Percentiles rank a stretch among this genome's conserved stretches.
Evolutionary conservation across 257 asterid species (phyloP).

Genomic region (Jasminum sambac): DNA sequence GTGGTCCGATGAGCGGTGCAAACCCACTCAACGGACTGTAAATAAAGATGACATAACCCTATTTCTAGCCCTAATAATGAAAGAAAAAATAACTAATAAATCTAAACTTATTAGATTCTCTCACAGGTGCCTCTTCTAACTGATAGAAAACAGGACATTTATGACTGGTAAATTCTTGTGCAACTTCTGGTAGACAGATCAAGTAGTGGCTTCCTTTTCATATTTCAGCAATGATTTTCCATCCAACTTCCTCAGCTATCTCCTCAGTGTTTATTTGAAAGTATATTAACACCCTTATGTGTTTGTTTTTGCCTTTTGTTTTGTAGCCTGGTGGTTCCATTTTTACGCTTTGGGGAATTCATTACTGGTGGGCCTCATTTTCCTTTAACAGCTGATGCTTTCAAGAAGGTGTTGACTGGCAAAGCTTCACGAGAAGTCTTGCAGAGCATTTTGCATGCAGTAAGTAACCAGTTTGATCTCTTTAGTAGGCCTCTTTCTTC

Average conservation of each 20-base stretch:
- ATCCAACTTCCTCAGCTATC: neutral
- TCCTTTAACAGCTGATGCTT: conserved; percentile 79
- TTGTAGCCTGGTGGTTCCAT: conserved; percentile 75
- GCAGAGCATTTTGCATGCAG: conserved; percentile 81
- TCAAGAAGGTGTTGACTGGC: conserved; percentile 91
- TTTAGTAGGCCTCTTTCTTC: neutral
- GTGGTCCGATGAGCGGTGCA: too few relatives aligned
- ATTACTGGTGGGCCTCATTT: conserved; percentile 87
- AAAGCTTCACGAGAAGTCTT: conserved; percentile 76
- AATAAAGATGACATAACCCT: too few relatives aligned
- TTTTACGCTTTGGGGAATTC: conserved; percentile 81
- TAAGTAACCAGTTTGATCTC: conserved; percentile 35
- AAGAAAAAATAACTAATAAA: too few relatives aligned
- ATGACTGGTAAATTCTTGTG: neutral
- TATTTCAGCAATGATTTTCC: conserved; percentile 14
- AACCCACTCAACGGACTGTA: too few relatives aligned
- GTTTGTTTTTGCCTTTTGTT: conserved; percentile 11
- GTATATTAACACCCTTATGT: conserved; percentile 14
- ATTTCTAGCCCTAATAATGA: too few relatives aligned
- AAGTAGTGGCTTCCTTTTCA: neutral
- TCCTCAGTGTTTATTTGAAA: conserved; percentile 12
- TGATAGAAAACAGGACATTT: conserved; percentile 12
- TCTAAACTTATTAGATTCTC: too few relatives aligned
- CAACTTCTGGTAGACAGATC: conserved; percentile 7
- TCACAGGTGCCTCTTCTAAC: neutral